Evolutionary conservation across 768 basidiomycete species (phyloP), one percentile per base, ranked within the genome.

Genomic region (Termitomyces sp.): DNA sequence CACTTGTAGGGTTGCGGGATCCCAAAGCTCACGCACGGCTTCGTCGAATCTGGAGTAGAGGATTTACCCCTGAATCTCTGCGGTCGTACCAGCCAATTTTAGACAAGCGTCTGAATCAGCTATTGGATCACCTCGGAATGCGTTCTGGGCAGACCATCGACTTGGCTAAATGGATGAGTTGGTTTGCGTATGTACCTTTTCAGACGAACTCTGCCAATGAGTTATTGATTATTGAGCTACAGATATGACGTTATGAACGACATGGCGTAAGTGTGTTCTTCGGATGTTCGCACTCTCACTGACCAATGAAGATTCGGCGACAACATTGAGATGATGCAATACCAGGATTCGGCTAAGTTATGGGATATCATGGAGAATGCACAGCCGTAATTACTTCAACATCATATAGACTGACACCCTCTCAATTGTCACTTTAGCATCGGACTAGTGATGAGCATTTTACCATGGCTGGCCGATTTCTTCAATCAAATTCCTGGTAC

Each of bases 41-140:
- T n/a, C 73, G 80, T 3, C 72, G 72, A 46, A 67, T 75, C 20
- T 80, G 80, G 80, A 76, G 74, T 50, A 67, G 74, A 22, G 77
- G 72, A 0, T 74, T 81, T 61, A 72, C 67, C 22, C 62, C 72
- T 8, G 68, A 67, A 12, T 69, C 78, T 15, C 49, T 80, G 36
- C 71, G 71, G 44, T 65, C 62, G 22, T 71, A 71, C 39, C 64
- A 69, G 52, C 61, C 64, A 11, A 60, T 71, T 5, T 64, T 53
- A 8, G 13, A 53, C 36, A 38, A 38, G 20, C 52, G 52, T 7
- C 13, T 38, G 7, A 9, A 22, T 38, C 7, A 53, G 20, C 22
- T 53, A 38, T 20, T 38, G 36, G 36, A 2, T 36, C 15, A 38
- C 12, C 36, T 53, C 22, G 36, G 13, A 15, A 38, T 16, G 36